phyloP scores from a whole-genome alignment of 2,329 filamentous ascomycete genomes.

The Fusarium pininemorale region DNA sequence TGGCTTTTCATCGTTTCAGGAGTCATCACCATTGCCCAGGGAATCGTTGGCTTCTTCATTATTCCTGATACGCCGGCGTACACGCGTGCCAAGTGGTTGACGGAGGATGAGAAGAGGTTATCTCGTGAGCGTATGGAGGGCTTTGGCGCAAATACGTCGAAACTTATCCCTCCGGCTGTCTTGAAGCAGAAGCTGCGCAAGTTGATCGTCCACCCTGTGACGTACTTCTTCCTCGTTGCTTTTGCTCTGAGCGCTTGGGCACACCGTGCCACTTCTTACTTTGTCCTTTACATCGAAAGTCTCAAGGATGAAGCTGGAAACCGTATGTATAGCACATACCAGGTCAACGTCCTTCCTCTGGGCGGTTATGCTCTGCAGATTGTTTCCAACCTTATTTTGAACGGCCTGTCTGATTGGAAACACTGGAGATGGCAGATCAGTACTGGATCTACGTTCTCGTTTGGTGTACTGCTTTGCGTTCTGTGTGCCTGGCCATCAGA shows the following conservation, averaged over 20 bases:
- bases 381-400: constrained; percentile 47
- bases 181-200: constrained; percentile 41
- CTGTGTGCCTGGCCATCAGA: constrained; percentile 48
- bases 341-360: constrained; percentile 46
- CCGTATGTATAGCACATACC: constrained; percentile 43
- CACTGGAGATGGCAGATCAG: constrained; percentile 53
- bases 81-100: constrained; percentile 45
- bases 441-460: constrained; percentile 41
- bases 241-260: constrained; percentile 46
- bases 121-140: constrained; percentile 41
- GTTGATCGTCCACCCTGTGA: constrained; percentile 44
- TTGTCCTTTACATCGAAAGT: constrained; percentile 47
- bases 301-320: constrained; percentile 40
- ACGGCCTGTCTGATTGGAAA: constrained; percentile 50
- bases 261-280: constrained; percentile 46
- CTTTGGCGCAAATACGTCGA: constrained; percentile 44
- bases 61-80: constrained; percentile 48
- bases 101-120: constrained; percentile 40
- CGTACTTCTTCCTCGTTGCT: constrained; percentile 45
- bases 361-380: constrained; percentile 48
- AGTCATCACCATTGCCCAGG: constrained; percentile 53
- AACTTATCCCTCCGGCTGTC: constrained; percentile 38
- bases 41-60: constrained; percentile 50
- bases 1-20: constrained; percentile 59
- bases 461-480: constrained; percentile 46